These are phyloP conservation scores for Eucalyptus regnans DNA, from an alignment of 345 rosid species.

Conservation along the genomic window DNA sequence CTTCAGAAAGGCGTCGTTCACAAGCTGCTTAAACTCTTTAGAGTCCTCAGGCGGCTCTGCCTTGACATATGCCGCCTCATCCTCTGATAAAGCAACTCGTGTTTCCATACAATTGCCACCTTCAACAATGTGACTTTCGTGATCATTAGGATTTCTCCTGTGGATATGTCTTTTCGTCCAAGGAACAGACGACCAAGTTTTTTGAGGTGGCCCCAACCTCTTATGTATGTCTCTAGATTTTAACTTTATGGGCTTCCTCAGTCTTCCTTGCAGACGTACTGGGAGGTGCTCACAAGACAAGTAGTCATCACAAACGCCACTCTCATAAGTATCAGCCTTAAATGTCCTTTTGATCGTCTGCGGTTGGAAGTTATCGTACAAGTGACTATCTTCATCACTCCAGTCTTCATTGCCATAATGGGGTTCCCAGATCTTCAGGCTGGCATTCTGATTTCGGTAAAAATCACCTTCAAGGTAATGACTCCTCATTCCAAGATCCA, in stretches of 20 bases:
- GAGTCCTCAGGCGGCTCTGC: slow-evolving; percentile 18
- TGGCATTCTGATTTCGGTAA: not conserved
- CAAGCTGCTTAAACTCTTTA: slow-evolving; percentile 20
- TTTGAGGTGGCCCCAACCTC: not conserved
- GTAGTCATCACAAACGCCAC: slow-evolving; percentile 1
- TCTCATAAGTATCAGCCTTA: not conserved
- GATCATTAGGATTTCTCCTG: not conserved
- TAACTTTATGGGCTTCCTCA: slow-evolving; percentile 6
- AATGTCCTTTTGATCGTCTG: not conserved
- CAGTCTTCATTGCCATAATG: not conserved
- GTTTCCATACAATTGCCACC: not conserved
- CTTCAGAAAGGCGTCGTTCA: slow-evolving; percentile 26
- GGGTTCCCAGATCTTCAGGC: not conserved
- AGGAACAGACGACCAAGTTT: not conserved
- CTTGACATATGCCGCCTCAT: not conserved
- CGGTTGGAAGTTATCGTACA: not conserved
- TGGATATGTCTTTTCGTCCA: not conserved
- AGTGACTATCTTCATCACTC: not conserved
- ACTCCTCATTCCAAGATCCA: not conserved
- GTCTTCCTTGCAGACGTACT: not conserved
- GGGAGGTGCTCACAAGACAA: slow-evolving; percentile 1
- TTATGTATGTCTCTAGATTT: not conserved
- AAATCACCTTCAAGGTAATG: not conserved
- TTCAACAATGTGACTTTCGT: not conserved
- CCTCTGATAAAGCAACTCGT: not conserved